Evolutionary conservation across 176 grass and related monocot species (phyloP).

Genomic region (Tillandsia fasciculata): DNA sequence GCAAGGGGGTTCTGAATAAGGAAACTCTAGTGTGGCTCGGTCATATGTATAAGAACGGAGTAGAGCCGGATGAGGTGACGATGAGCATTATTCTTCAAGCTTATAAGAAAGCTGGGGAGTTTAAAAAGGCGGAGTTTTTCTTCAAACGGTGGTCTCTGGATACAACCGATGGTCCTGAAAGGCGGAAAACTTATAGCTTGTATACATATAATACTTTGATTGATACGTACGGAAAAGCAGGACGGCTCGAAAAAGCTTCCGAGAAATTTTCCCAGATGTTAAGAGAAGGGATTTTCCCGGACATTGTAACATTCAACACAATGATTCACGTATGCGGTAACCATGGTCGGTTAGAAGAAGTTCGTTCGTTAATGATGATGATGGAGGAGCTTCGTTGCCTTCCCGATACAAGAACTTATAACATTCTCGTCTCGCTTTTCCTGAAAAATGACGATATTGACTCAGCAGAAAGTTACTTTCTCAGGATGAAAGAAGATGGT

Average conservation of each 20-base stretch:
- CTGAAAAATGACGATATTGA: conserved; percentile 47
- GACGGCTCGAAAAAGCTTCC: conserved; percentile 62
- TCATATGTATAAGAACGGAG: conserved; percentile 67
- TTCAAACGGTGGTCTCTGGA: conserved; percentile 46
- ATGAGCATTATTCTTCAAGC: conserved; percentile 59
- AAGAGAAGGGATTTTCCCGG: conserved; percentile 51
- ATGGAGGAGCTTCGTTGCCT: conserved; percentile 48
- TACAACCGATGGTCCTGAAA: conserved; percentile 13
- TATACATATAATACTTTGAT: conserved; percentile 88
- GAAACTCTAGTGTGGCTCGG: conserved; percentile 48
- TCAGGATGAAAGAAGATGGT: conserved; percentile 41
- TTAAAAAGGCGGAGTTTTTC: conserved; percentile 44
- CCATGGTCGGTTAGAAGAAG: conserved; percentile 31
- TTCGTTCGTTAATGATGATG: conserved; percentile 46
- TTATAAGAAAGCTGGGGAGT: conserved; percentile 62
- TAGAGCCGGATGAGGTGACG: conserved; percentile 64
- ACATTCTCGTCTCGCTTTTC: conserved; percentile 65
- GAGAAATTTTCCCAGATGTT: conserved; percentile 61
- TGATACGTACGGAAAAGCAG: conserved; percentile 70
- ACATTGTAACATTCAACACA: conserved; percentile 72
- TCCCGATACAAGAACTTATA: conserved; percentile 67
- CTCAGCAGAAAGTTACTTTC: conserved; percentile 62
- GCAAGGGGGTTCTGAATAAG: conserved; percentile 35
- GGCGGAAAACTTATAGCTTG: conserved; percentile 30
- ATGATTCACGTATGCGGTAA: conserved; percentile 63